Evolutionary conservation across 345 rosid species (phyloP).

Genomic region (Gossypium turneri): DNA sequence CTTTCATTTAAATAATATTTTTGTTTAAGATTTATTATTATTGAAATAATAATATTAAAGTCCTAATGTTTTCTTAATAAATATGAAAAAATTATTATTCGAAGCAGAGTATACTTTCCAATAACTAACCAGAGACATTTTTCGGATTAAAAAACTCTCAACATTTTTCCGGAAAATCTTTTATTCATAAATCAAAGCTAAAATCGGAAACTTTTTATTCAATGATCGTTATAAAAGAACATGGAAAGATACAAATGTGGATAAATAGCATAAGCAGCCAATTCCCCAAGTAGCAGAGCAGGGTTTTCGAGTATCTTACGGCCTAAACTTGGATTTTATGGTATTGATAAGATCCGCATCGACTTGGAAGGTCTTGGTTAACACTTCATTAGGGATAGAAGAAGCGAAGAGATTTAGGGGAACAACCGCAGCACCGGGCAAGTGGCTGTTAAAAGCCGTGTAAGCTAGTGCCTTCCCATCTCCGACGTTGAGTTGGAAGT

Average conservation of each 20-base stretch:
- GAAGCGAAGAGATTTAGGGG: conserved; percentile 46
- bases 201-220: neutral
- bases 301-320: neutral
- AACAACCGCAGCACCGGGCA: conserved; percentile 49
- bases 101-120: no score
- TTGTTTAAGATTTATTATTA: no score
- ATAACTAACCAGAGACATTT: no score
- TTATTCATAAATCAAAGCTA: neutral
- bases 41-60: no score
- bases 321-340: conserved; percentile 50
- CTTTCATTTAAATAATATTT: no score
- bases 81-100: no score
- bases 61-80: no score
- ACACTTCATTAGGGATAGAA: conserved; percentile 49
- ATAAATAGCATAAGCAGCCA: neutral
- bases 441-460: conserved; percentile 73
- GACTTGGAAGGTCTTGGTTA: conserved; percentile 52
- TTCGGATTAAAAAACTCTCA: no score
- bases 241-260: neutral
- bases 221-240: neutral
- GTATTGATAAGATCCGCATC: conserved; percentile 29
- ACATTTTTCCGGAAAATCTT: no score
- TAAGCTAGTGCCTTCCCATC: conserved; percentile 48
- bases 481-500: conserved; percentile 75
- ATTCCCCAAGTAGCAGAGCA: neutral